Evolutionary conservation across 176 grass and related monocot genomes (phyloP).

Genomic region (Echinochloa phyllopogon): DNA sequence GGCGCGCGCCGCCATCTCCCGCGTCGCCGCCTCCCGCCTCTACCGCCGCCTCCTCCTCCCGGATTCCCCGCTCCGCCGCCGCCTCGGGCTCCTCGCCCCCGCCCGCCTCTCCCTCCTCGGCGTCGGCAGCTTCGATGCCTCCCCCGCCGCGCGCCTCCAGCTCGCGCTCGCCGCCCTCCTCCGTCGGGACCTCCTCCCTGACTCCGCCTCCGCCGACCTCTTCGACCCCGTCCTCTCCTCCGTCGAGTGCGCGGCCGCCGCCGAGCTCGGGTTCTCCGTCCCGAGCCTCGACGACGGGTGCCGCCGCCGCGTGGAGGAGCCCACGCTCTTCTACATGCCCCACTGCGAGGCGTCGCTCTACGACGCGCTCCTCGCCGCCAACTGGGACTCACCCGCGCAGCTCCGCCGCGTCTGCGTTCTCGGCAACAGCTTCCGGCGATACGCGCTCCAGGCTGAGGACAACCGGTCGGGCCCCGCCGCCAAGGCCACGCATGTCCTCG

Average conservation of each 20-base stretch:
- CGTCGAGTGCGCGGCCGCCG: slow-evolving; percentile 64
- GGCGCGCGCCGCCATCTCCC: slow-evolving; percentile 47
- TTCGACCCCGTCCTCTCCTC: slow-evolving; percentile 84
- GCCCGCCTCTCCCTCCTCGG: slow-evolving; percentile 56
- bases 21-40: slow-evolving; percentile 52
- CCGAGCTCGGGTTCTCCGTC: slow-evolving; percentile 62
- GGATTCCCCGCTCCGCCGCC: slow-evolving; percentile 17
- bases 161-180: slow-evolving; percentile 65
- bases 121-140: slow-evolving; percentile 78
- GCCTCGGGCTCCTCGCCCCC: slow-evolving; percentile 31
- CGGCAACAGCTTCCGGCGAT: slow-evolving; percentile 75
- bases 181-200: slow-evolving; percentile 45
- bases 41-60: slow-evolving; percentile 55
- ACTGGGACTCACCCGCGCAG: slow-evolving; percentile 61
- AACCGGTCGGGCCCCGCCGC: slow-evolving; percentile 33
- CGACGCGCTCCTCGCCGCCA: slow-evolving; percentile 67
- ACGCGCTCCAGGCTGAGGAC: slow-evolving; percentile 49
- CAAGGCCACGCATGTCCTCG: slow-evolving; percentile 54
- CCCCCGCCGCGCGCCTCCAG: slow-evolving; percentile 62
- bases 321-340: slow-evolving; percentile 95
- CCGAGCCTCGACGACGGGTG: slow-evolving; percentile 56
- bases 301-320: slow-evolving; percentile 51
- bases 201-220: slow-evolving; percentile 49
- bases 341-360: slow-evolving; percentile 83
- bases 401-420: slow-evolving; percentile 63